These are phyloP conservation scores for Rutstroemia sp. DNA, from an alignment of 2,329 filamentous ascomycete species.

Conservation along the genomic window DNA sequence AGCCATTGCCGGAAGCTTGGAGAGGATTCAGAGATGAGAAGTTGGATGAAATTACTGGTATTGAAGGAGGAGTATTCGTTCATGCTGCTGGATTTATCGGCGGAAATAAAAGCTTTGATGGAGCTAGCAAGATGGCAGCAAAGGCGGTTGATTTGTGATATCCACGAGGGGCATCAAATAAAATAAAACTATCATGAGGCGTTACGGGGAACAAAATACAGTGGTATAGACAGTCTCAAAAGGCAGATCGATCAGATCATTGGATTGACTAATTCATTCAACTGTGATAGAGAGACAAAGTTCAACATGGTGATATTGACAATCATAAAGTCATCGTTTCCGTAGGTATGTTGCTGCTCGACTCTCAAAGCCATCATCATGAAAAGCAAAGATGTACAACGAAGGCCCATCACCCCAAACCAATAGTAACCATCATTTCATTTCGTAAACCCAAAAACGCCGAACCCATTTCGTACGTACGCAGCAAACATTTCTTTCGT, in stretches of 20 bases:
- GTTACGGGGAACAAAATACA: background rate
- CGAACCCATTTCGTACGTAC: slow-evolving; percentile 1
- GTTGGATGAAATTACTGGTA: slow-evolving; percentile 63
- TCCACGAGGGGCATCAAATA: background rate
- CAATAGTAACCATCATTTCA: slow-evolving; percentile 6
- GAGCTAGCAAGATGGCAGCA: slow-evolving; percentile 76
- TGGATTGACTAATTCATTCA: background rate
- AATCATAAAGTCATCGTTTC: slow-evolving; percentile 5
- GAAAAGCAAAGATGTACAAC: slow-evolving; percentile 9
- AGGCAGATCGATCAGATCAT: background rate
- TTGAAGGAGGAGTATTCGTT: slow-evolving; percentile 78
- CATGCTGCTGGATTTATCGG: slow-evolving; percentile 96
- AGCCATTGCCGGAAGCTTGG: slow-evolving; percentile 86
- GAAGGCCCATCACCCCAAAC: slow-evolving; percentile 8
- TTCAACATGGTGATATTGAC: background rate
- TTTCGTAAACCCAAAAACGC: slow-evolving; percentile 9
- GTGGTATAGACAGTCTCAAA: slow-evolving; percentile 1
- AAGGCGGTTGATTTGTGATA: slow-evolving; percentile 51
- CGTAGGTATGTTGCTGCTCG: background rate
- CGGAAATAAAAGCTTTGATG: slow-evolving; percentile 86
- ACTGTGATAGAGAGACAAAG: background rate
- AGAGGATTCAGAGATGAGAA: slow-evolving; percentile 82
- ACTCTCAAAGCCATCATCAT: slow-evolving; percentile 9
- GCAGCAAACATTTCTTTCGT: slow-evolving; percentile 1
- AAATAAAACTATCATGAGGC: background rate